Evolutionary conservation across 129 eudicot genomes (phyloP).

Genomic region (Ambrosia trifida): DNA sequence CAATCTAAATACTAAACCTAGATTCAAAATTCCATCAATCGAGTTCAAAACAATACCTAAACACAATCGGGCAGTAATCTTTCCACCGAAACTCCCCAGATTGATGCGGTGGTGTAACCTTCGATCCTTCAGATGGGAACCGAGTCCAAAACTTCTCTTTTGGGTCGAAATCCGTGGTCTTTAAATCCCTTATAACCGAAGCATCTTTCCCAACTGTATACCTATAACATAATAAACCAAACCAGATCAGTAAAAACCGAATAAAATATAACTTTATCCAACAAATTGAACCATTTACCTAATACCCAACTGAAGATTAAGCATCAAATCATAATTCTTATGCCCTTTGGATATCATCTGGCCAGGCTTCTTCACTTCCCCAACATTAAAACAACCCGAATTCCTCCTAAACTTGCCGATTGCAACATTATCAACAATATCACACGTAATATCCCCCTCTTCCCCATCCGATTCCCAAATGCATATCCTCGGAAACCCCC

Average conservation of each 20-base stretch:
- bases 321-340: slow-evolving; percentile 90
- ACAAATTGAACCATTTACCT: slow-evolving; percentile 41
- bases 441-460: slow-evolving; percentile 93
- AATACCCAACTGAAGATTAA: slow-evolving; percentile 88
- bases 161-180: slow-evolving; percentile 84
- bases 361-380: slow-evolving; percentile 88
- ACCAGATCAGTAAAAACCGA: background rate
- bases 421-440: slow-evolving; percentile 81
- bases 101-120: slow-evolving; percentile 84
- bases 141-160: slow-evolving; percentile 93
- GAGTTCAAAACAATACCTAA: slow-evolving; percentile 53
- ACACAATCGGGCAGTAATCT: slow-evolving; percentile 91
- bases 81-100: slow-evolving; percentile 91
- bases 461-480: slow-evolving; percentile 96
- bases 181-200: slow-evolving; percentile 54
- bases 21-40: background rate
- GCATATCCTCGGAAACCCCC: slow-evolving; percentile 67
- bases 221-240: slow-evolving; percentile 32
- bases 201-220: slow-evolving; percentile 89
- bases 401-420: slow-evolving; percentile 53
- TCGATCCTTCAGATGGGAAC: slow-evolving; percentile 87
- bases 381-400: slow-evolving; percentile 67
- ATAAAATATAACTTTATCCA: background rate
- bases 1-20: background rate
- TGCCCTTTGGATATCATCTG: slow-evolving; percentile 84